These are phyloP conservation scores for Gastrolobium villosum DNA, from an alignment of 306 rosid species.

Conservation along the genomic window DNA sequence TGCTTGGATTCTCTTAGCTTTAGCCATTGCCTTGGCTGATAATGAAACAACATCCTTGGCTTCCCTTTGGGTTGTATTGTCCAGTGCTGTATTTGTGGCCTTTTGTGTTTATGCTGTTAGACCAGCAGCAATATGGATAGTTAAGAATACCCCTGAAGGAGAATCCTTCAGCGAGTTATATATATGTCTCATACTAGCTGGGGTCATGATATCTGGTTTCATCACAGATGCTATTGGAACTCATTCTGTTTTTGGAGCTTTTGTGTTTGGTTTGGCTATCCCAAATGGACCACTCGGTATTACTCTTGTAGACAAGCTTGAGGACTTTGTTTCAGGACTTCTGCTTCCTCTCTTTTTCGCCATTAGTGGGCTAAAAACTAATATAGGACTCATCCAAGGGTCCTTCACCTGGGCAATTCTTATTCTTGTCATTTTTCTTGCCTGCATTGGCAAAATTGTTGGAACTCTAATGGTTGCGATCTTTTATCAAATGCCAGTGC, in stretches of 20 bases:
- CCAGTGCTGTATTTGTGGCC: slow-evolving; percentile 71
- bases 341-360: slow-evolving; percentile 93
- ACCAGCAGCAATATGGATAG: slow-evolving; percentile 71
- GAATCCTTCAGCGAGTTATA: slow-evolving; percentile 77
- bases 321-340: slow-evolving; percentile 95
- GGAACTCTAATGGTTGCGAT: slow-evolving; percentile 72
- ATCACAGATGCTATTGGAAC: slow-evolving; percentile 94
- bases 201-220: slow-evolving; percentile 92
- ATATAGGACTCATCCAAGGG: slow-evolving; percentile 52
- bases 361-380: slow-evolving; percentile 85
- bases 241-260: slow-evolving; percentile 92
- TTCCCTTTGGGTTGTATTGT: slow-evolving; percentile 78
- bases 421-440: slow-evolving; percentile 63
- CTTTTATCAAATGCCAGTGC: slow-evolving; percentile 69
- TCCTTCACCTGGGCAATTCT: slow-evolving; percentile 64
- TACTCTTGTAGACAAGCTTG: slow-evolving; percentile 91
- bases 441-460: slow-evolving; percentile 74
- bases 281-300: slow-evolving; percentile 91
- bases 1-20: slow-evolving; percentile 84
- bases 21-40: slow-evolving; percentile 85
- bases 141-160: slow-evolving; percentile 86
- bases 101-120: slow-evolving; percentile 64
- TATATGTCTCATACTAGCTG: slow-evolving; percentile 80
- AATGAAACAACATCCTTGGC: slow-evolving; percentile 62
- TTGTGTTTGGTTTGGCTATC: slow-evolving; percentile 86